Conservation (phyloP, 306 rosid genomes). For the Vicia sativa region DNA sequence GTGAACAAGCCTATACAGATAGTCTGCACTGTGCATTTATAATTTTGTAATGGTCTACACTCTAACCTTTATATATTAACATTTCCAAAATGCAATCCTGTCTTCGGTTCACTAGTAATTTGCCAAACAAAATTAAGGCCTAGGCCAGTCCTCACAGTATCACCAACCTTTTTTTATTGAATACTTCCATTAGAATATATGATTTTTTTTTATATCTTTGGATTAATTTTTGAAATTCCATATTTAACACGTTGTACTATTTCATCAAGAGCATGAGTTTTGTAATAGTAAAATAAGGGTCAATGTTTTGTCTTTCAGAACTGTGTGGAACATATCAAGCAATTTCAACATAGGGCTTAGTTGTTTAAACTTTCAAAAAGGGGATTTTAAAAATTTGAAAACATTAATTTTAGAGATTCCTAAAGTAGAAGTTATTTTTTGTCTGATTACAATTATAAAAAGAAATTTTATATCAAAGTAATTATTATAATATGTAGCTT, state of each 20-base stretch:
- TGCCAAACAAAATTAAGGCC: neutral
- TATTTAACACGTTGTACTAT: neutral
- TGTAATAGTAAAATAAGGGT: neutral
- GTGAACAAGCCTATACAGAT: conserved; percentile 47
- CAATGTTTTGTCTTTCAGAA: neutral
- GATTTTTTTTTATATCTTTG: neutral
- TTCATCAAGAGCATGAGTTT: neutral
- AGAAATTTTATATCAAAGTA: neutral
- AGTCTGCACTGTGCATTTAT: conserved; percentile 14
- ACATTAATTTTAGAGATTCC: neutral
- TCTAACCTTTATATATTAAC: neutral
- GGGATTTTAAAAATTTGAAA: neutral
- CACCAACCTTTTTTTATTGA: neutral
- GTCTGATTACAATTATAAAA: neutral
- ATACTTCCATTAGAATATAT: neutral
- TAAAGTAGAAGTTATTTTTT: conserved; percentile 3
- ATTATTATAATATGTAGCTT: neutral
- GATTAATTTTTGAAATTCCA: neutral
- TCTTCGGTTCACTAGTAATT: conserved; percentile 14
- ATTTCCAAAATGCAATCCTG: conserved; percentile 7
- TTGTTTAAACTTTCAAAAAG: neutral
- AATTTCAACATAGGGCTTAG: neutral
- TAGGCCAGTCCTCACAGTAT: conserved; percentile 5
- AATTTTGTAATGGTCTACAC: conserved; percentile 8
- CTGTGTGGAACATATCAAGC: neutral